A percentile compares a stretch with the other conserved stretches of the same genome.
Conservation (phyloP, 345 rosid genomes). For the Eucalyptus urophylla region DNA sequence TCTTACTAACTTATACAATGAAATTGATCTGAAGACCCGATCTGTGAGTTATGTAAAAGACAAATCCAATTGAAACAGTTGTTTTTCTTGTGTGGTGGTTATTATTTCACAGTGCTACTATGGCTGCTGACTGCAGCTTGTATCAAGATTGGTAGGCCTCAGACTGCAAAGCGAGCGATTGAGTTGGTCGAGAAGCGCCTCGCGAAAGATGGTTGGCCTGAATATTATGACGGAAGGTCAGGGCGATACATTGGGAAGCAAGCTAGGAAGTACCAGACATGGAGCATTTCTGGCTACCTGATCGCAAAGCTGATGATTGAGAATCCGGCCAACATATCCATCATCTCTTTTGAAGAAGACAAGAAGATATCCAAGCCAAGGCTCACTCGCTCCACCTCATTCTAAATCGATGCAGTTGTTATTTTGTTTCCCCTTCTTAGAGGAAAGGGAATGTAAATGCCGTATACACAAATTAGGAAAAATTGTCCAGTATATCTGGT, state of each 20-base stretch:
- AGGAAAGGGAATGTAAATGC: not conserved
- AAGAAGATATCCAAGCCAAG: slow-evolving; percentile 22
- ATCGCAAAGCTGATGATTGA: slow-evolving; percentile 35
- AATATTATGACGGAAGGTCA: slow-evolving; percentile 36
- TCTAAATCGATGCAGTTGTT: not conserved
- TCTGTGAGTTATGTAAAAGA: not conserved
- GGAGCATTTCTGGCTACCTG: slow-evolving; percentile 35
- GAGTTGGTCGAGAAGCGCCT: slow-evolving; percentile 30
- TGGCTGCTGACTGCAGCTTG: slow-evolving; percentile 51
- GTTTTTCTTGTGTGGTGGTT: not conserved
- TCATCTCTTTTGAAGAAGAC: slow-evolving; percentile 32
- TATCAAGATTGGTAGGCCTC: slow-evolving; percentile 44
- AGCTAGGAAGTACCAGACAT: slow-evolving; percentile 43
- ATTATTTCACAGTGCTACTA: slow-evolving; percentile 7
- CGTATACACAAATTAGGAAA: not conserved
- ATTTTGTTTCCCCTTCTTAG: not conserved
- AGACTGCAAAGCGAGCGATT: slow-evolving; percentile 32
- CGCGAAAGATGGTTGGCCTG: slow-evolving; percentile 41
- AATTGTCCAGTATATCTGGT: not conserved
- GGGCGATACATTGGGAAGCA: slow-evolving; percentile 43
- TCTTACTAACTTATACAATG: not conserved
- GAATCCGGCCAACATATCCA: slow-evolving; percentile 23
- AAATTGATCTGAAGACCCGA: not conserved
- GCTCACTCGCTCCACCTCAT: slow-evolving; percentile 17
- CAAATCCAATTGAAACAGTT: not conserved